These are phyloP conservation scores for Ceratocystis huliohia DNA, from an alignment of 2,329 filamentous ascomycete genomes.

Conservation along the genomic window DNA sequence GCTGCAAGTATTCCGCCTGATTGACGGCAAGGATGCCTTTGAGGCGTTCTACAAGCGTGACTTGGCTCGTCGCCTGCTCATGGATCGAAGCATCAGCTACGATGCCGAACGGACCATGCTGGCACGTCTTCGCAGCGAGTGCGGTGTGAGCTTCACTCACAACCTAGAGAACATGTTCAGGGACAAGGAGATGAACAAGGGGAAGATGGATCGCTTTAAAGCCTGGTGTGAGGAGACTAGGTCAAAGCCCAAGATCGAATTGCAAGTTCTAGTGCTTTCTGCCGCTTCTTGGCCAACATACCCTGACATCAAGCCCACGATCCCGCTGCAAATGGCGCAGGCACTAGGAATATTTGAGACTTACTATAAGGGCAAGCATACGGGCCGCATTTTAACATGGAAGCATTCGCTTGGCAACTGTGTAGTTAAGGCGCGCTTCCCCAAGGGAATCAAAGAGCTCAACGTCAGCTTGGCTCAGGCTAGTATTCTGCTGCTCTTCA, in stretches of 20 bases:
- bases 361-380: slow-evolving; percentile 84
- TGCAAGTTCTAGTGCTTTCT: slow-evolving; percentile 83
- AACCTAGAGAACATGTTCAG: slow-evolving; percentile 99
- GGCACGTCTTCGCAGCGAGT: slow-evolving; percentile 79
- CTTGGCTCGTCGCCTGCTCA: slow-evolving; percentile 73
- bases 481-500: slow-evolving; percentile 81
- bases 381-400: slow-evolving; percentile 75
- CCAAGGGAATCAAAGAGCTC: slow-evolving; percentile 71
- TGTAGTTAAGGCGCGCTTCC: slow-evolving; percentile 68
- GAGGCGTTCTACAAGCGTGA: slow-evolving; percentile 99
- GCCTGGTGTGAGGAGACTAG: slow-evolving; percentile 43
- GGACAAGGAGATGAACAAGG: slow-evolving; percentile 82
- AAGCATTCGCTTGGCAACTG: slow-evolving; percentile 90
- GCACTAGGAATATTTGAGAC: slow-evolving; percentile 69
- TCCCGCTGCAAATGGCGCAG: slow-evolving; percentile 63
- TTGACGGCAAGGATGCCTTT: slow-evolving; percentile 94
- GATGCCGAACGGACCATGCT: slow-evolving; percentile 97
- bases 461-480: slow-evolving; percentile 88
- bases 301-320: slow-evolving; percentile 55
- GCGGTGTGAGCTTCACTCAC: slow-evolving; percentile 85
- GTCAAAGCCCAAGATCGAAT: slow-evolving; percentile 41
- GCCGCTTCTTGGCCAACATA: slow-evolving; percentile 89
- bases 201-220: slow-evolving; percentile 80
- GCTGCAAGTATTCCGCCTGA: slow-evolving; percentile 88
- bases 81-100: slow-evolving; percentile 84